phyloP scores from a whole-genome alignment of 225 moss, liverwort and hornwort species.

The Rhytidiadelphus loreus region DNA sequence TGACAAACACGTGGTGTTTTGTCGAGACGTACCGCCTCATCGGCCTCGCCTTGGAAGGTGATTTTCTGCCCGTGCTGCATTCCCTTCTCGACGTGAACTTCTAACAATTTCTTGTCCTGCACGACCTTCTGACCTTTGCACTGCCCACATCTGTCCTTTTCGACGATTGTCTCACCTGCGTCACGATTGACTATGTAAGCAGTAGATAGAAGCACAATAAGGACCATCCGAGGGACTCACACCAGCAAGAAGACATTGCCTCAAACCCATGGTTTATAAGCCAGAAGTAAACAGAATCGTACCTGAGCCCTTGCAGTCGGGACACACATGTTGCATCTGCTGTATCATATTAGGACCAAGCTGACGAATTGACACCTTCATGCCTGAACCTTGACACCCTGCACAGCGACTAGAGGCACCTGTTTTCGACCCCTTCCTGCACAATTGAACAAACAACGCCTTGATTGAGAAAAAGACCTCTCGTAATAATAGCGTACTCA shows the following conservation, averaged over 20 bases:
- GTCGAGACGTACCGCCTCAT: constrained; percentile 23
- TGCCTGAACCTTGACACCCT: constrained; percentile 86
- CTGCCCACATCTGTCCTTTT: constrained; percentile 85
- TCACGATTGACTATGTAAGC: not conserved
- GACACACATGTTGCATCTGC: constrained; percentile 91
- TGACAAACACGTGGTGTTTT: not conserved
- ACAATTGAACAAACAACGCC: not conserved
- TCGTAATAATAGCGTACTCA: not conserved
- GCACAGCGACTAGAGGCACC: constrained; percentile 78
- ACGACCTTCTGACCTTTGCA: constrained; percentile 83
- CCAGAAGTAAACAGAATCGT: not conserved
- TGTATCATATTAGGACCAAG: constrained; percentile 92
- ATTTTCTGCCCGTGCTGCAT: constrained; percentile 38
- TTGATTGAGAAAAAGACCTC: not conserved
- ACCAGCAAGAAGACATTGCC: no score
- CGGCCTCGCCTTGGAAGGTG: constrained; percentile 38
- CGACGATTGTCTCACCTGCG: constrained; percentile 70
- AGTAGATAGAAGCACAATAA: not conserved
- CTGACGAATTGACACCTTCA: constrained; percentile 88
- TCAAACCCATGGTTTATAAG: not conserved
- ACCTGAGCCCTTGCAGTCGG: constrained; percentile 84
- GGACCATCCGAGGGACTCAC: not conserved
- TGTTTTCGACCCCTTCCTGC: constrained; percentile 86
- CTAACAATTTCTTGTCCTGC: constrained; percentile 37
- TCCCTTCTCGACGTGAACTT: constrained; percentile 41